Evolutionary conservation across 2,329 filamentous ascomycete species (phyloP).

Genomic region (Reticulascus tulasneorum): DNA sequence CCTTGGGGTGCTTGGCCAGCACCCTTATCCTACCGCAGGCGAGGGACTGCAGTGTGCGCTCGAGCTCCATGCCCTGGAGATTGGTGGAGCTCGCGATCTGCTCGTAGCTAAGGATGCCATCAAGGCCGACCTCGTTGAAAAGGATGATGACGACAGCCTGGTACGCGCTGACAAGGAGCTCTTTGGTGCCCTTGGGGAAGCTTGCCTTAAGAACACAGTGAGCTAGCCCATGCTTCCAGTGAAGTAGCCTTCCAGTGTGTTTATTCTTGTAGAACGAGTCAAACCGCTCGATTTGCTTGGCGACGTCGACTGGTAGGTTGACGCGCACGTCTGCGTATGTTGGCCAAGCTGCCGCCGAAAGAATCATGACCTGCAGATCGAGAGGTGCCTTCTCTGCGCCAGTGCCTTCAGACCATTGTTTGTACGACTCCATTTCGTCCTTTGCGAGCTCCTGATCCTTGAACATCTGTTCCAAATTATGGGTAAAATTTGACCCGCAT

Average conservation of each 20-base stretch:
- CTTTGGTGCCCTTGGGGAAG: conserved; percentile 78
- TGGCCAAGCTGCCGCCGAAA: conserved; percentile 92
- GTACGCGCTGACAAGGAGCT: conserved; percentile 85
- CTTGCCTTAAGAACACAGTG: conserved; percentile 81
- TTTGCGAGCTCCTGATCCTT: conserved; percentile 92
- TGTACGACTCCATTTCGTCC: conserved; percentile 91
- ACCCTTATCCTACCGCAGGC: conserved; percentile 88
- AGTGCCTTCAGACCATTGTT: conserved; percentile 44
- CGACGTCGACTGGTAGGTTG: conserved; percentile 71
- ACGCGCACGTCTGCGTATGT: conserved; percentile 74
- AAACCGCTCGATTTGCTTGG: conserved; percentile 74
- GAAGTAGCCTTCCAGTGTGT: conserved; percentile 79
- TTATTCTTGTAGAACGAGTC: conserved; percentile 84
- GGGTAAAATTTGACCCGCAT: conserved; percentile 90
- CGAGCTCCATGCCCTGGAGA: conserved; percentile 72
- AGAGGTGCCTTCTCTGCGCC: conserved; percentile 42
- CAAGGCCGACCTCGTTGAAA: conserved; percentile 69
- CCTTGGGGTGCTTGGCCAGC: conserved; percentile 78
- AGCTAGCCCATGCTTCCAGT: conserved; percentile 90
- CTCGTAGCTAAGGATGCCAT: conserved; percentile 66
- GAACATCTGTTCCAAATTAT: conserved; percentile 99
- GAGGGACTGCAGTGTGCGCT: conserved; percentile 88
- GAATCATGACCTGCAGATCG: conserved; percentile 79
- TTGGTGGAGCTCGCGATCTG: conserved; percentile 73
- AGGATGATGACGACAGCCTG: conserved; percentile 87